A percentile compares a stretch with the other conserved stretches of the same genome.
Evolutionary conservation across 805 yeast genomes (phyloP).

Genomic region (Cyberlindnera sargentensis): DNA sequence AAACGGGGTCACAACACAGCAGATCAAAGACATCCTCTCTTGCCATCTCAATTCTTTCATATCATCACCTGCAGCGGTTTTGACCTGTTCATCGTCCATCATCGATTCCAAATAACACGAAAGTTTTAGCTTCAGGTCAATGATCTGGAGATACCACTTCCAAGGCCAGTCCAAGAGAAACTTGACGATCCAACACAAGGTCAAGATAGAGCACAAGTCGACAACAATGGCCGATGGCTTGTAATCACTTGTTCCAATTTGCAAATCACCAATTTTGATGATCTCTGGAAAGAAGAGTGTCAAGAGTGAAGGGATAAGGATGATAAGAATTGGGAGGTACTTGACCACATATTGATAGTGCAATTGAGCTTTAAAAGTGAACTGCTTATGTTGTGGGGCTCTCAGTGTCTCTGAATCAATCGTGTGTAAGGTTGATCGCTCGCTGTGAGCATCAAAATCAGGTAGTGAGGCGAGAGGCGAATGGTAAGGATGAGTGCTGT

Average conservation of each 20-base stretch:
- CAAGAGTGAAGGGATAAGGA: conserved; percentile 15
- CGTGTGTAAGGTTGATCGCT: neutral
- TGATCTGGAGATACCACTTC: conserved; percentile 30
- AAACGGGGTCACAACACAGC: conserved; percentile 26
- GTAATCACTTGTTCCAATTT: conserved; percentile 9
- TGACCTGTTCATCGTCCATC: conserved; percentile 1
- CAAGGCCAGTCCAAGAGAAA: conserved; percentile 36
- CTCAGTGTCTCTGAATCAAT: too few species aligned
- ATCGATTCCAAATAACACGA: conserved; percentile 2
- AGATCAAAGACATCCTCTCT: conserved; percentile 19
- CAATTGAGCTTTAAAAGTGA: conserved; percentile 1
- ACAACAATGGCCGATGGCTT: conserved; percentile 22
- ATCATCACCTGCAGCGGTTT: conserved; percentile 1
- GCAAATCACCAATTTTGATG: conserved; percentile 6
- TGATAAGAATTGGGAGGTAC: conserved; percentile 14
- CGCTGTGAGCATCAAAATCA: neutral
- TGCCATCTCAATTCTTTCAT: conserved; percentile 8
- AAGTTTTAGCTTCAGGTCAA: conserved; percentile 10
- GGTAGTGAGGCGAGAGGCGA: neutral
- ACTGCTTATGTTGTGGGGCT: too few species aligned
- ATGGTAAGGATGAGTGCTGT: neutral
- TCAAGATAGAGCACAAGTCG: conserved; percentile 26
- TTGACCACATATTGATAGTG: conserved; percentile 12
- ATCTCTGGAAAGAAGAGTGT: conserved; percentile 13
- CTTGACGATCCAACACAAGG: conserved; percentile 30